Conservation (phyloP, 805 yeast genomes). For the Cyberlindnera subsufficiens region DNA sequence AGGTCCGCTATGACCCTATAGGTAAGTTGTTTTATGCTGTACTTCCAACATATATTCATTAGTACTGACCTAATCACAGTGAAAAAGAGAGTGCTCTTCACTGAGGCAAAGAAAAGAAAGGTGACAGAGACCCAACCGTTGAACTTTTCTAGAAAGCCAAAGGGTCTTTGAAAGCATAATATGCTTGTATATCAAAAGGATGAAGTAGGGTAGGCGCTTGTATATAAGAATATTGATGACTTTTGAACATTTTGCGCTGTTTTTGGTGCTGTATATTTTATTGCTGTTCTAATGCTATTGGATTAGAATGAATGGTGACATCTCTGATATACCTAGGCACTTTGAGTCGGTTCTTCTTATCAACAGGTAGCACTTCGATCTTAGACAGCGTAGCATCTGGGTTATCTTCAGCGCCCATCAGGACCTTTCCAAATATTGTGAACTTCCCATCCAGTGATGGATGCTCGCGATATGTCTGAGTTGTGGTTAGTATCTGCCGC, state of each 20-base stretch:
- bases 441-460: slow-evolving; percentile 70
- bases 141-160: slow-evolving; percentile 38
- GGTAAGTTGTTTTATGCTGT: slow-evolving; percentile 24
- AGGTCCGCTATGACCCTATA: slow-evolving; percentile 81
- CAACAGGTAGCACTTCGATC: slow-evolving; percentile 23
- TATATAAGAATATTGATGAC: slow-evolving; percentile 1
- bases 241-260: neutral
- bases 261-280: neutral
- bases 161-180: slow-evolving; percentile 12
- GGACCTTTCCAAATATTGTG: slow-evolving; percentile 72
- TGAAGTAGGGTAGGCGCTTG: slow-evolving; percentile 1
- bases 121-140: slow-evolving; percentile 38
- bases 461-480: slow-evolving; percentile 71
- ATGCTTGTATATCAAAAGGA: neutral
- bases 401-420: slow-evolving; percentile 40
- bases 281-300: slow-evolving; percentile 27
- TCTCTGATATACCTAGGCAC: slow-evolving; percentile 24
- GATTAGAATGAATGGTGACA: slow-evolving; percentile 38
- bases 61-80: slow-evolving; percentile 34
- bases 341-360: slow-evolving; percentile 32
- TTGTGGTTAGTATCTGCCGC: neutral
- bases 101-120: slow-evolving; percentile 84
- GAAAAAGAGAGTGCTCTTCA: slow-evolving; percentile 85
- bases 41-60: neutral
- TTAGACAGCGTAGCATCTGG: slow-evolving; percentile 24